Evolutionary conservation across 2,329 filamentous ascomycete genomes (phyloP), one percentile per base, ranked within the genome.

Genomic region (Aureobasidium sp.): DNA sequence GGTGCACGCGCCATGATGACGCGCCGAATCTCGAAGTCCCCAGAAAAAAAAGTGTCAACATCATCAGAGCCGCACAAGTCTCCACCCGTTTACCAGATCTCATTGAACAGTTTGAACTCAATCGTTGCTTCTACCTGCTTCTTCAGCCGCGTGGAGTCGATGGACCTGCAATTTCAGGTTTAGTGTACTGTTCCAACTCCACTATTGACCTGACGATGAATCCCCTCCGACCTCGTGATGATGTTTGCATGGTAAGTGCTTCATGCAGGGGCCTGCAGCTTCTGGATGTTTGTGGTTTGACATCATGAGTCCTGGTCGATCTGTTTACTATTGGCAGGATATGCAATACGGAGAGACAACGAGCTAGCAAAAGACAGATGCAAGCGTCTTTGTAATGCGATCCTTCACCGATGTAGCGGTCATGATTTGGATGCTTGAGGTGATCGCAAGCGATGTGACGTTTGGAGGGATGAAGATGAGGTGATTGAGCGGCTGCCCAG

Each of bases 211-310:
- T 12, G 23, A 27, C 23, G 23, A 39, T 37, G 13, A 27, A 29
- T 2, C 15, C 23, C 36, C 51, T 20, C 20, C 20, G 20, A 20
- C 20, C 20, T 55, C 51, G 51, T 55, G 51, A 55, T 55, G 51
- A 9, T 20, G 34, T 17, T 41, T 29, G 34, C 26, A 8, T 55
- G 51, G 51, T 55, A 55, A 57, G 39, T 57, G 53, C 39, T 57
- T 57, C 53, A 44, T 57, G 53, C 53, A 57, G 53, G 53, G 53
- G 53, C 27, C 10, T 27, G n/a, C n/a, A 29, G 27, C 34, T 37
- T 37, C 34, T 26, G 17, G n/a, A 41, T 41, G 15, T 39, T 34
- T 39, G 17, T 55, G 26, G 23, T 36, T 57, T 57, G 53, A 57
- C 53, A 57, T 57, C 53, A 57, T 29, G 15, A 9, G 36, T 12